Evolutionary conservation across 495 filamentous ascomycete species (phyloP), one percentile per base, ranked within the genome.

Genomic region (Aspergillus homomorphus): DNA sequence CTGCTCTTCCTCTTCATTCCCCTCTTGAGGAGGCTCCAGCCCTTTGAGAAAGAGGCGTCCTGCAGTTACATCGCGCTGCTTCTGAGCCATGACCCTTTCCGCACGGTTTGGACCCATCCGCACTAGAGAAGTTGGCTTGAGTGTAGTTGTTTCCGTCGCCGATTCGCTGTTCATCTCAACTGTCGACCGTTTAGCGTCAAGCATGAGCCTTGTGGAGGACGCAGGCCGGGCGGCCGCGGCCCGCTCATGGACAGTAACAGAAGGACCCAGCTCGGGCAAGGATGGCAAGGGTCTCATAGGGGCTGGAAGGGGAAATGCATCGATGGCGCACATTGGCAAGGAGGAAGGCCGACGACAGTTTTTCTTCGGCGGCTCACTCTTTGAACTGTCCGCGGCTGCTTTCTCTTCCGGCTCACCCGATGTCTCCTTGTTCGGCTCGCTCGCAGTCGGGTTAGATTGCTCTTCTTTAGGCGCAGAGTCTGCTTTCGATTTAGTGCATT

Each of bases 231-330:
- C 51, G 12, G 49, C 5, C 3, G 24, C 14, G 15, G 6, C 30
- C n/a, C 48, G 23, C 5, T 50, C 48, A 28, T 23, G 5, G 5
- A 51, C 28, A 30, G 22, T 28, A 48, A 56, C 26, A 20, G 30
- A 38, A 19, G 58, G 38, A 4, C 38, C 53, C 16, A 55, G 30
- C 33, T 68, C 60, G 0, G 74, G 74, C 10, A 75, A 59, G 7
- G 66, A 69, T 54, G 74, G 74, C 6, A 77, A 43, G 12, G 74
- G 72, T 22, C 57, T 66, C 19, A 65, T 73, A 9, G 74, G 74
- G 45, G 73, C 73, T 8, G 74, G 74, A 4, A 76, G 65, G 54
- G 74, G 74, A 33, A 77, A 77, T 18, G 71, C 69, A 30, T 73
- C 58, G 18, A 77, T 65, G 0, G 73, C 63, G 21, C 66, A 65